Evolutionary conservation across 1,284 basidiomycete genomes (phyloP).

Genomic region (Boletellus deceptivus): DNA sequence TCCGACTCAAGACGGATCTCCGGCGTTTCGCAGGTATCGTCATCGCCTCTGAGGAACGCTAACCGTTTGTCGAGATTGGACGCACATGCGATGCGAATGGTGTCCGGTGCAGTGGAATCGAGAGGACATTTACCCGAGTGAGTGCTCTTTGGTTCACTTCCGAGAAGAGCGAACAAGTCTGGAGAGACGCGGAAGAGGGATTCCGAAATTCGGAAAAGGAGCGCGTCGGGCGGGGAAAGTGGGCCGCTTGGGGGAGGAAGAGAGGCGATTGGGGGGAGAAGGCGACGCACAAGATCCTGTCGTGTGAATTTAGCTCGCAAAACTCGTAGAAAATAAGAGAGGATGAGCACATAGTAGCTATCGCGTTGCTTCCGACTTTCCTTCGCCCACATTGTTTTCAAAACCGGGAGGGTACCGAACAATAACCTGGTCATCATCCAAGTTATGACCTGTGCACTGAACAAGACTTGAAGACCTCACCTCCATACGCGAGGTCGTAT

Average conservation of each 20-base stretch:
- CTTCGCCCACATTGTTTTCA: constrained; percentile 57
- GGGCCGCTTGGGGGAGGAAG: constrained; percentile 48
- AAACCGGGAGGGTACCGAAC: constrained; percentile 55
- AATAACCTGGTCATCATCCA: constrained; percentile 47
- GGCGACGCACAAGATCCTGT: constrained; percentile 64
- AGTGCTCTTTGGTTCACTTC: constrained; percentile 48
- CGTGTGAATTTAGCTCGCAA: constrained; percentile 1
- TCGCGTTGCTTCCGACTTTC: constrained; percentile 61
- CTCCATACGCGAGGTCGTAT: constrained; percentile 72
- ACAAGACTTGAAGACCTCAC: constrained; percentile 38
- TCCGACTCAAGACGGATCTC: constrained; percentile 54
- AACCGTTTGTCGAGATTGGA: constrained; percentile 54
- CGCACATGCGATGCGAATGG: constrained; percentile 50
- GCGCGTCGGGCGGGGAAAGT: constrained; percentile 44
- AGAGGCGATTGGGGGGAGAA: constrained; percentile 53
- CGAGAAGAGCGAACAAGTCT: constrained; percentile 49
- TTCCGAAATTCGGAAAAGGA: constrained; percentile 50
- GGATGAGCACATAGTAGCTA: constrained; percentile 59
- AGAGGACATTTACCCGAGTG: constrained; percentile 43
- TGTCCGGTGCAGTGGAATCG: constrained; percentile 47
- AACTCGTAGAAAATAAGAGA: not conserved
- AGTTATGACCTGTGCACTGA: not conserved
- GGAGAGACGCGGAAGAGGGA: constrained; percentile 58
- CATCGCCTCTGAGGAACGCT: constrained; percentile 40
- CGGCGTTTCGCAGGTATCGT: constrained; percentile 38